Evolutionary conservation across 1,139 yeast species (phyloP), one percentile per base, ranked within the genome.

Genomic region (Meyerozyma sp.): DNA sequence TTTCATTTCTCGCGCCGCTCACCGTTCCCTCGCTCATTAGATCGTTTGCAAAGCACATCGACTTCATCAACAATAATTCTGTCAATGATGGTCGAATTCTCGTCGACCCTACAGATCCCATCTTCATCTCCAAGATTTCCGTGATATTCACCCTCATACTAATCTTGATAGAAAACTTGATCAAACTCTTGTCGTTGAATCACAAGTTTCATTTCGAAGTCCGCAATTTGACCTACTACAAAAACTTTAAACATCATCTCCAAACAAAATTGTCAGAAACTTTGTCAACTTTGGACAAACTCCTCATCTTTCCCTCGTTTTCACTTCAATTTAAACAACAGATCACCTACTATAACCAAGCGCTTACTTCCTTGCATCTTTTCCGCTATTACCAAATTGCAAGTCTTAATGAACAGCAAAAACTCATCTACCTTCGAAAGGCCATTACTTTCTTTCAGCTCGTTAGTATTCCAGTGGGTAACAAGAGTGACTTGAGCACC

Each of bases 401-500:
- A 36, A 46, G 47, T n/a, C 34, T 50, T 54, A 57, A 46, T 18
- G 68, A 65, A 42, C 68, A 68, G 46, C 71, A 68, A 43, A 67
- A 66, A 44, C 54, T 68, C 16, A 50, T 65, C 39, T 56, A 65
- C 48, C 49, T 70, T 27, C 55, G 68, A 41, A 64, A 63, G 39
- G 62, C 71, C n/a, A 61, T 70, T n/a, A 56, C 69, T 14, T 67
- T 57, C 48, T 68, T 58, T 47, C 73, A 68, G 47, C 53, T 70
- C 39, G 63, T 70, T 13, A 63, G 65, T 46, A 48, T 60, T 23
- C 56, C 60, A 11, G 43, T 44, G 28, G 56, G 55, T 29, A 53
- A 59, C 34, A 58, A 57, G 14, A 52, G 58, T 7, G 57, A 54
- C 10, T 44, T 56, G 8, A 48, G 49, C n/a, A 50, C 56, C 18